These are phyloP conservation scores for Epichloe elymi DNA, from an alignment of 2,329 filamentous ascomycete genomes.

Conservation along the genomic window DNA sequence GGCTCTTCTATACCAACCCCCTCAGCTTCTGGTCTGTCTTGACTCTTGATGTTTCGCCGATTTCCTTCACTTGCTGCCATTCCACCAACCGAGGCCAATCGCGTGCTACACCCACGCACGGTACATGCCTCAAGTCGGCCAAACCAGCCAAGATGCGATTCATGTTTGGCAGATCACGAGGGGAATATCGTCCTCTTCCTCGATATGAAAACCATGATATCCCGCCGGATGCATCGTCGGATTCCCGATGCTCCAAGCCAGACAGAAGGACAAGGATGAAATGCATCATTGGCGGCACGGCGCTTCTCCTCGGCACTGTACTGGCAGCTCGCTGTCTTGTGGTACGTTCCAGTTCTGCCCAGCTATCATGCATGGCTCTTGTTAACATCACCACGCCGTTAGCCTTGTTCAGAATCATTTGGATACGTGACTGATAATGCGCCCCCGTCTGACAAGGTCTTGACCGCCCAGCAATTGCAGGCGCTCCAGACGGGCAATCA, in stretches of 20 bases:
- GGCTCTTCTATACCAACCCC: background rate
- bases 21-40: too few species aligned
- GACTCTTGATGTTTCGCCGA: too few species aligned
- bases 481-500: background rate
- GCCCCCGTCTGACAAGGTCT: background rate
- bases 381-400: background rate
- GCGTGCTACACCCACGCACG: too few species aligned
- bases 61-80: too few species aligned
- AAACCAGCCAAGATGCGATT: background rate
- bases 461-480: conserved; percentile 2
- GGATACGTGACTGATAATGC: background rate
- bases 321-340: background rate
- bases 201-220: background rate
- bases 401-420: background rate
- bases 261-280: background rate
- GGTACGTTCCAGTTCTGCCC: background rate
- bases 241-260: background rate
- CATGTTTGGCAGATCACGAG: background rate
- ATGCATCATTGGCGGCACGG: background rate
- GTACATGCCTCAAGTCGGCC: background rate
- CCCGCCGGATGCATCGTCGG: background rate
- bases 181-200: background rate
- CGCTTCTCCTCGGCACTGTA: background rate
- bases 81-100: too few species aligned
- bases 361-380: background rate